Conservation (phyloP, 495 filamentous ascomycete genomes). For the Daldinia decipiens region DNA sequence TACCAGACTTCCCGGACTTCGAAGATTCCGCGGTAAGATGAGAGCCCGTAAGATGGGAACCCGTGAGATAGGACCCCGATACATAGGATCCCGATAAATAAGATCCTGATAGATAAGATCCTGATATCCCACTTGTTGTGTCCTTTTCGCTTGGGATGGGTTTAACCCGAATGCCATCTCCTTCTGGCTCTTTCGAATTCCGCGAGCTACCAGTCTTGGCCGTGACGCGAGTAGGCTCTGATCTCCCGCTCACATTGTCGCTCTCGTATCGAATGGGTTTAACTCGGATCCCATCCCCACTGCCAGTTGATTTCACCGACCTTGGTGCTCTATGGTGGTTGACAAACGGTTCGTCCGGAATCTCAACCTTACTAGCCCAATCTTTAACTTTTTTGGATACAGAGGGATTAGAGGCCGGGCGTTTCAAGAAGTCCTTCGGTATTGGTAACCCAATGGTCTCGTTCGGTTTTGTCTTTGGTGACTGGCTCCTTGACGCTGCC, state of each 20-base stretch:
- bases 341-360: slow-evolving; percentile 44
- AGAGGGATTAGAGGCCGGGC: slow-evolving; percentile 59
- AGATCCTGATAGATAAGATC: slow-evolving; percentile 24
- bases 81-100: not conserved
- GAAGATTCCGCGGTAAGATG: slow-evolving; percentile 11
- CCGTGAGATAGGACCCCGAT: not conserved
- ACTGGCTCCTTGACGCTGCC: slow-evolving; percentile 51
- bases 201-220: slow-evolving; percentile 15
- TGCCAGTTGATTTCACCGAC: slow-evolving; percentile 37
- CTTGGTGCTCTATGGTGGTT: slow-evolving; percentile 24
- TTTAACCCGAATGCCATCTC: slow-evolving; percentile 51
- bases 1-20: slow-evolving; percentile 37
- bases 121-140: slow-evolving; percentile 26
- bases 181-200: slow-evolving; percentile 40
- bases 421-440: slow-evolving; percentile 63
- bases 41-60: slow-evolving; percentile 18
- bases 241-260: slow-evolving; percentile 35
- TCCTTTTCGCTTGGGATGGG: slow-evolving; percentile 42
- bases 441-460: slow-evolving; percentile 51
- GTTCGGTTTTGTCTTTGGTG: slow-evolving; percentile 52
- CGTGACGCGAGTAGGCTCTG: slow-evolving; percentile 26
- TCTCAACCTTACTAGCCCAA: slow-evolving; percentile 60
- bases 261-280: slow-evolving; percentile 33
- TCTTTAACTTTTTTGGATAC: slow-evolving; percentile 62
- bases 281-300: slow-evolving; percentile 45